Percentiles rank a stretch among this genome's conserved stretches.
These are phyloP conservation scores for Ceratocystis harringtonii DNA, from an alignment of 2,329 filamentous ascomycete genomes.

Conservation along the genomic window DNA sequence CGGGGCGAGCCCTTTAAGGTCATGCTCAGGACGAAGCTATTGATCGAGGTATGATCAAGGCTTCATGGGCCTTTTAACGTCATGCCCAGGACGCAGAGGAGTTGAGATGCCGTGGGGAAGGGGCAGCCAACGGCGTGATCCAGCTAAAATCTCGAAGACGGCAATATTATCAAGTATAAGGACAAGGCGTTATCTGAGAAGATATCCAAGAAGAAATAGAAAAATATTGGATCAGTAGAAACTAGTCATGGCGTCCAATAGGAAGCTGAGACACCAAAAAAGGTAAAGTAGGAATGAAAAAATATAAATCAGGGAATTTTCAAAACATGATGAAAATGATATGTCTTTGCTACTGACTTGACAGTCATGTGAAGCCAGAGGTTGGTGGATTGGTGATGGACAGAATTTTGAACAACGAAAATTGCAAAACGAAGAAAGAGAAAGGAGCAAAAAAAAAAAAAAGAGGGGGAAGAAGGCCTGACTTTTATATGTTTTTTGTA, in stretches of 20 bases:
- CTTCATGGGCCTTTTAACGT: conserved; percentile 27
- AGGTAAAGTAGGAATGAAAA: background rate
- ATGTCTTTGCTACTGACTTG: too few species aligned
- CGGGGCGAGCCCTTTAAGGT: conserved; percentile 6
- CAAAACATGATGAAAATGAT: background rate
- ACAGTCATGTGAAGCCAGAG: background rate
- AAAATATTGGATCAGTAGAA: background rate
- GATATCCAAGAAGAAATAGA: background rate
- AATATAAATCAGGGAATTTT: background rate
- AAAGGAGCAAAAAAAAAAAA: background rate
- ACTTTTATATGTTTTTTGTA: background rate
- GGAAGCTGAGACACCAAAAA: background rate
- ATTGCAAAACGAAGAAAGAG: background rate
- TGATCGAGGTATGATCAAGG: background rate
- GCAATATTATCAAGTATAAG: background rate
- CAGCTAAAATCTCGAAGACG: background rate
- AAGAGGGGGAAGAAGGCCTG: background rate
- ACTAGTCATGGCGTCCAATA: background rate
- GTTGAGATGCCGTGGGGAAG: background rate
- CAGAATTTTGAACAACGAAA: background rate
- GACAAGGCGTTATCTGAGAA: background rate
- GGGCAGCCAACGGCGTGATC: background rate
- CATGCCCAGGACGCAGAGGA: conserved; percentile 27
- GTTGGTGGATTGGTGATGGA: background rate
- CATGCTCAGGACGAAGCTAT: conserved; percentile 9